Evolutionary conservation across 805 yeast genomes (phyloP).

Genomic region (Candida xiaguanensis): DNA sequence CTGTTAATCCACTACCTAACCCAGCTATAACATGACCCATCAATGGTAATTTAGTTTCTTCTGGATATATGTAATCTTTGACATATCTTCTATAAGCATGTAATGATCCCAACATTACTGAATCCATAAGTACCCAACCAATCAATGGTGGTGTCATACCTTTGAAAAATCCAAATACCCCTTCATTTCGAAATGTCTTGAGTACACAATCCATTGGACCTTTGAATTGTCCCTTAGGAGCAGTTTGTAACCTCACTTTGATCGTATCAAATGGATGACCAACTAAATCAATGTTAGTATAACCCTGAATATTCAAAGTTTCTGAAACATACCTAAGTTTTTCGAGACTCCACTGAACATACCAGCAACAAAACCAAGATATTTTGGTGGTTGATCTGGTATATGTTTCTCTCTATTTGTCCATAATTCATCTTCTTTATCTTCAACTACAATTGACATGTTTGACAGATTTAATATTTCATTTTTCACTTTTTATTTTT

Average conservation of each 20-base stretch:
- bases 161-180: conserved; percentile 73
- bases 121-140: conserved; percentile 94
- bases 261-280: conserved; percentile 94
- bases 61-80: conserved; percentile 59
- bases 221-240: conserved; percentile 54
- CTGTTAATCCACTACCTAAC: conserved; percentile 87
- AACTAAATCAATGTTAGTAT: conserved; percentile 33
- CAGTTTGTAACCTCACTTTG: conserved; percentile 78
- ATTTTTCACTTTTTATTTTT: not conserved
- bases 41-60: conserved; percentile 64
- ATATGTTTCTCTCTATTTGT: conserved; percentile 9
- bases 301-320: no score
- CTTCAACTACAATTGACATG: conserved; percentile 25
- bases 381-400: conserved; percentile 42
- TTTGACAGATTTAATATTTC: not conserved
- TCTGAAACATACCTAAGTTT: conserved; percentile 47
- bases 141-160: conserved; percentile 92
- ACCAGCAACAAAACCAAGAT: conserved; percentile 84
- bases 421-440: conserved; percentile 23
- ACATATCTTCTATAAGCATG: conserved; percentile 71
- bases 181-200: conserved; percentile 72
- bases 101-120: conserved; percentile 83
- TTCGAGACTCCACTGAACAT: conserved; percentile 83
- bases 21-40: conserved; percentile 73
- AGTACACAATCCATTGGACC: conserved; percentile 81